A percentile compares a stretch with the other conserved stretches of the same genome.
Evolutionary conservation across 1,284 basidiomycete genomes (phyloP).

Genomic region (Ganoderma leucocontextum): DNA sequence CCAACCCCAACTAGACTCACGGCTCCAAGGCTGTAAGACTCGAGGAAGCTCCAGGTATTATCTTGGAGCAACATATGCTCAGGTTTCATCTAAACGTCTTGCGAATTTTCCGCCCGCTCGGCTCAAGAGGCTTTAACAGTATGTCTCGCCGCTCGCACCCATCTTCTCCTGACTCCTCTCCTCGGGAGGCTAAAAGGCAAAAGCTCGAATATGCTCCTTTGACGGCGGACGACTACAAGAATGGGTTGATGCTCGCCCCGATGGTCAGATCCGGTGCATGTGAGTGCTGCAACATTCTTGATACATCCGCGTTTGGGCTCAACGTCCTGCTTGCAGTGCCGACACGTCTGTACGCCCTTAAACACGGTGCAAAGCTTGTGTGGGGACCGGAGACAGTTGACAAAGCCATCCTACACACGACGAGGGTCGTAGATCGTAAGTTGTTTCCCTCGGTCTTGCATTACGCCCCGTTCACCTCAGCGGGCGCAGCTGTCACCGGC

Average conservation of each 20-base stretch:
- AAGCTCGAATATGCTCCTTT: slow-evolving; percentile 58
- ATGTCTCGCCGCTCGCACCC: slow-evolving; percentile 67
- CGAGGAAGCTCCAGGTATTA: background rate
- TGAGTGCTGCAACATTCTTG: slow-evolving; percentile 52
- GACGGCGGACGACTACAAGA: slow-evolving; percentile 72
- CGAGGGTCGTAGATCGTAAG: slow-evolving; percentile 87
- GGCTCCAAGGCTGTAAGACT: background rate
- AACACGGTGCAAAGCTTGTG: slow-evolving; percentile 94
- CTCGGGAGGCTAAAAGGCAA: slow-evolving; percentile 60
- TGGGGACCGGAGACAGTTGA: slow-evolving; percentile 99
- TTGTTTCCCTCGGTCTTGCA: slow-evolving; percentile 30
- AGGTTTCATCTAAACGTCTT: background rate
- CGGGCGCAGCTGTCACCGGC: slow-evolving; percentile 75
- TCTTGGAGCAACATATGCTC: slow-evolving; percentile 1
- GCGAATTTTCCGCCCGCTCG: slow-evolving; percentile 1
- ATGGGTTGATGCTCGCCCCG: slow-evolving; percentile 90
- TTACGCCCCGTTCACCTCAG: slow-evolving; percentile 13
- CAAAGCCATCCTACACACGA: slow-evolving; percentile 91
- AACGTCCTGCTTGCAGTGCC: slow-evolving; percentile 61
- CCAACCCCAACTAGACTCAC: background rate
- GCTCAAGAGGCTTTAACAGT: slow-evolving; percentile 12
- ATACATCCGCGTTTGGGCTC: slow-evolving; percentile 18
- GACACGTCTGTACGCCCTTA: slow-evolving; percentile 86
- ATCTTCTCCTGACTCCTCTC: slow-evolving; percentile 52
- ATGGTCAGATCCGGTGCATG: slow-evolving; percentile 95